Evolutionary conservation across 805 yeast species (phyloP).

Genomic region (Torulaspora gathmanii): DNA sequence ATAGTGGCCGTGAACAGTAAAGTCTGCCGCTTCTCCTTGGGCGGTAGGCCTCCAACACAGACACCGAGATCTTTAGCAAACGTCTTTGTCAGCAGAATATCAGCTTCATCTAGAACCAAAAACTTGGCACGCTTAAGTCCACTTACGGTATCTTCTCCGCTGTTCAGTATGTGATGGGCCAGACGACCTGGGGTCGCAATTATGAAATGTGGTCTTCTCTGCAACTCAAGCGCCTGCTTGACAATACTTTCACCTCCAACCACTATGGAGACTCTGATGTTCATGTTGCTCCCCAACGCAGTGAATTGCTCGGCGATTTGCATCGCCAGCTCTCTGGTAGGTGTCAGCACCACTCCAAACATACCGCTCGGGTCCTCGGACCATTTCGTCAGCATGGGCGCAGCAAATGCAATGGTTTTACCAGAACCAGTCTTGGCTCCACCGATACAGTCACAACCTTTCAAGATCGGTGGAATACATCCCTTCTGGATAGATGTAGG

Average conservation of each 20-base stretch:
- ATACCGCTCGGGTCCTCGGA: conserved; percentile 93
- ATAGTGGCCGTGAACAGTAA: conserved; percentile 92
- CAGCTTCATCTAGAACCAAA: conserved; percentile 94
- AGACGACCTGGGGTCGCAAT: conserved; percentile 96
- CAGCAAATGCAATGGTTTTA: conserved; percentile 95
- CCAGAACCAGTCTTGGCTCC: conserved; percentile 99
- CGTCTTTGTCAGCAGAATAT: conserved; percentile 76
- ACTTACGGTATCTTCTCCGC: conserved; percentile 81
- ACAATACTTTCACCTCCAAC: conserved; percentile 96
- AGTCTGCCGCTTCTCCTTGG: conserved; percentile 73
- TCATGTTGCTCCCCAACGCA: conserved; percentile 87
- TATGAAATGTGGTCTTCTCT: conserved; percentile 84
- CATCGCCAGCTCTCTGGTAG: conserved; percentile 88
- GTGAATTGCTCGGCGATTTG: conserved; percentile 96
- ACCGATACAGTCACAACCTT: conserved; percentile 85
- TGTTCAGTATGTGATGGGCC: conserved; percentile 82
- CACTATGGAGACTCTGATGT: conserved; percentile 72
- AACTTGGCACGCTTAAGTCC: conserved; percentile 76
- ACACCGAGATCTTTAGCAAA: conserved; percentile 73
- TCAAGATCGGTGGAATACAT: conserved; percentile 81
- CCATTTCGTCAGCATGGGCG: conserved; percentile 95
- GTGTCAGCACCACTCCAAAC: conserved; percentile 83
- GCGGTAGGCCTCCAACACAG: conserved; percentile 70
- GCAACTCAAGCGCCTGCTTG: conserved; percentile 78
- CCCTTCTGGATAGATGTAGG: conserved; percentile 87